Conservation (phyloP, 2,329 filamentous ascomycete genomes). For the Balansia obtecta region DNA sequence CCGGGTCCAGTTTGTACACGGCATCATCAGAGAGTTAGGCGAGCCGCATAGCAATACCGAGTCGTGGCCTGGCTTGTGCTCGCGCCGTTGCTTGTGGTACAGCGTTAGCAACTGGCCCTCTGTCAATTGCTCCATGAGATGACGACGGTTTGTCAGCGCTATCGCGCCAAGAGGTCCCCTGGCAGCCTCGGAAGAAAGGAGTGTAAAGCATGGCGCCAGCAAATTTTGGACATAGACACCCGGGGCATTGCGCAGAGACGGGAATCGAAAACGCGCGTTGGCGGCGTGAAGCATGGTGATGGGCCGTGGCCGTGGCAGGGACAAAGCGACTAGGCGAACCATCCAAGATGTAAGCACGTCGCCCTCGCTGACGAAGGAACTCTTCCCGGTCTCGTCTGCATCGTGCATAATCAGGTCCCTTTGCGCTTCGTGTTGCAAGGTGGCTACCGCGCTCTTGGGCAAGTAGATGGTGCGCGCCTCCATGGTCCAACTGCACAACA, state of each 20-base stretch:
- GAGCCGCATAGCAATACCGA: neutral
- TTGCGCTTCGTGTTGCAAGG: constrained; percentile 19
- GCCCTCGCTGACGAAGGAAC: constrained; percentile 29
- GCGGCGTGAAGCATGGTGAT: constrained; percentile 14
- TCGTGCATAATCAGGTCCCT: constrained; percentile 1
- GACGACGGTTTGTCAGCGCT: neutral
- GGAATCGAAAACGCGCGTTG: constrained; percentile 16
- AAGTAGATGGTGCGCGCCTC: constrained; percentile 28
- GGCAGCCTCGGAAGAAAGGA: neutral
- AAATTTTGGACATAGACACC: constrained; percentile 15
- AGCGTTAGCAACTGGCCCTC: neutral
- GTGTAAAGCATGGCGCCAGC: neutral
- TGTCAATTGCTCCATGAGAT: neutral
- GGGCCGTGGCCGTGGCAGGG: constrained; percentile 8
- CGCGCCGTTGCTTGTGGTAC: neutral
- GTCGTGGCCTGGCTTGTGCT: too few relatives aligned
- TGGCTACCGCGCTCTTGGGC: constrained; percentile 15
- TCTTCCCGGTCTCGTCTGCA: constrained; percentile 7
- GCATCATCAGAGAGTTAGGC: neutral
- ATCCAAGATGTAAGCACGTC: constrained; percentile 33
- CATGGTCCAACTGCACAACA: constrained; percentile 16
- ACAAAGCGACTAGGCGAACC: constrained; percentile 12
- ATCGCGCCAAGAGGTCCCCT: neutral
- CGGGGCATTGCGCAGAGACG: constrained; percentile 5
- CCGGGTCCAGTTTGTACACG: neutral